A percentile compares a stretch with the other conserved stretches of the same genome.
Conservation (phyloP, 83 land plant species). For the Diphasiastrum complanatum region DNA sequence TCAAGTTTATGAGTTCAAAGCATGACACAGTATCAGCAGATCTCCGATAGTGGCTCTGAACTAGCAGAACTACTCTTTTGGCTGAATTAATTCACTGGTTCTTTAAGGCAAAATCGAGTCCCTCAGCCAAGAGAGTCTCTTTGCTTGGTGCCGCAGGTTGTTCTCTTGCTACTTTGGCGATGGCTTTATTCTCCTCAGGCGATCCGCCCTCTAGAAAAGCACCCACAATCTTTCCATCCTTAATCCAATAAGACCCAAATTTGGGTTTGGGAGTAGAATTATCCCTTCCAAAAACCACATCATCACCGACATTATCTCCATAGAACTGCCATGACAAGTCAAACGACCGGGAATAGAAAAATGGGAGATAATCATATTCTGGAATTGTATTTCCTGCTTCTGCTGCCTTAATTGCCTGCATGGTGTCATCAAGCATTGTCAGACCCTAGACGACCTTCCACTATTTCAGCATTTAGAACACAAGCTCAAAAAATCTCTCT, state of each 20-base stretch:
- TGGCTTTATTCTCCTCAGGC: constrained; percentile 87
- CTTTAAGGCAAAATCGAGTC: too few species aligned
- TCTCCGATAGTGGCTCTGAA: too few species aligned
- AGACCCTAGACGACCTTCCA: not conserved
- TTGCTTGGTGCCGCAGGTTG: constrained; percentile 76
- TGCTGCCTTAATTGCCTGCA: constrained; percentile 81
- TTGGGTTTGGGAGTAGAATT: constrained; percentile 43
- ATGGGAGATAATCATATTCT: constrained; percentile 90
- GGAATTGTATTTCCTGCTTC: constrained; percentile 56
- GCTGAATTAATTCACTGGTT: too few species aligned
- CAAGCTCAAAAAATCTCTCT: too few species aligned
- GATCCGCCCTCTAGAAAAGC: constrained; percentile 82
- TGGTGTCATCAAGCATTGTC: not conserved
- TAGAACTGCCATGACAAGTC: constrained; percentile 97
- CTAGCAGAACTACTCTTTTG: too few species aligned
- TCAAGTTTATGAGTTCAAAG: too few species aligned
- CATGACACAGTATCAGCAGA: too few species aligned
- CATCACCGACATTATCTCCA: constrained; percentile 92
- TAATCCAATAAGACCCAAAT: constrained; percentile 93
- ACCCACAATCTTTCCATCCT: constrained; percentile 80
- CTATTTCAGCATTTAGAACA: too few species aligned
- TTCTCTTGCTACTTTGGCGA: constrained; percentile 74
- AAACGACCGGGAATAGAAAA: constrained; percentile 90
- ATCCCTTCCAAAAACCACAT: constrained; percentile 67
- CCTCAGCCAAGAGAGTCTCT: too few species aligned